Base-by-base conservation (phyloP, 2,329 filamentous ascomycete species). In the Stachybotrys elegans region DNA sequence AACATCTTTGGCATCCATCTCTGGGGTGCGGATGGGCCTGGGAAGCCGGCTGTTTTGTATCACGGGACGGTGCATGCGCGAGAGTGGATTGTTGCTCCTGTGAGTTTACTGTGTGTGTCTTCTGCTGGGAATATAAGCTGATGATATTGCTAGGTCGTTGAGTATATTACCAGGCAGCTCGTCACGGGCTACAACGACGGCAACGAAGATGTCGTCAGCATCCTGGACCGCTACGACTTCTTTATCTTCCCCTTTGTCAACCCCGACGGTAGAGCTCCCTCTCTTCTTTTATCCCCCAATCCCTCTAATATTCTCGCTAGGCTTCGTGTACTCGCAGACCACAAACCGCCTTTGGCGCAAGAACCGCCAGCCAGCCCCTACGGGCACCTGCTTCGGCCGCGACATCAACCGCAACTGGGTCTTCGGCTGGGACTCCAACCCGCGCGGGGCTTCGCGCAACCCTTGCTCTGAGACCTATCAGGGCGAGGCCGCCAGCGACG, bases 191-290 rank as follows among this genome's bases (percentile, higher is more conserved):
- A 77, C 52, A 56, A 54, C 23, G 58, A 59, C 16, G 42, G 41
- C 19, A 56, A 62, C 13, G 51, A 62, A n/a, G 57, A 62, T 4
- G 57, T 72, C 31, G 67, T 59, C 31, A 56, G 60, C 1, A 70
- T 77, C 43, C 68, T 84, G 37, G 72, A 84, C 62, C 76, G 71
- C 47, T 83, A 81, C 57, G 83, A 86, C 65, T 83, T 81, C 51
- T 84, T 81, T 61, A 73, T 86, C 54, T 72, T 82, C 48, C 79
- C 80, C 3, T 60, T 82, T 22, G 76, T 80, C 22, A 83, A 83
- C 57, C 77, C 78, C 0, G 79, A 83, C 51, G 78, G 73, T 73
- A 56, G 52, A 63, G 27, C 5, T 17, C n/a, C n/a, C n/a, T n/a
- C n/a, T n/a, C n/a, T n/a, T n/a, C 14, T 17, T 23, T 8, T 14